phyloP scores from a whole-genome alignment of 495 filamentous ascomycete species.

The Xylaria curta region DNA sequence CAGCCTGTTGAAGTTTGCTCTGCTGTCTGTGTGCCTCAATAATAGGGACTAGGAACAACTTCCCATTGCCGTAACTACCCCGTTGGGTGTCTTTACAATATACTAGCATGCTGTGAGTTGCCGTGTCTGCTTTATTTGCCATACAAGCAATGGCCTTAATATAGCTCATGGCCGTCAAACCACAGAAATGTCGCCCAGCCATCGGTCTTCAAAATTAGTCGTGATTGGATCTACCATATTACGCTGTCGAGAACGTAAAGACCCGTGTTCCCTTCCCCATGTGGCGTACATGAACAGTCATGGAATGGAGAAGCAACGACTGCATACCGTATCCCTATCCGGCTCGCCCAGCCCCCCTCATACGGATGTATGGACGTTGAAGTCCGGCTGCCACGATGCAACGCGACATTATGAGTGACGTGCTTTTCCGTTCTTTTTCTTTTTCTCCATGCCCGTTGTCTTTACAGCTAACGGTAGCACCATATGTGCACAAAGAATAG shows the following conservation, averaged over 20 bases:
- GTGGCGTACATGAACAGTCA: neutral
- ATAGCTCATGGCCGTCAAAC: neutral
- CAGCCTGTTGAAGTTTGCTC: neutral
- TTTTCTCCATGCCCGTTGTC: neutral
- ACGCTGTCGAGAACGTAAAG: neutral
- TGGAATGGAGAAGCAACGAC: neutral
- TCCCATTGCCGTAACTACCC: neutral
- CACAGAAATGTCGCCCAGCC: neutral
- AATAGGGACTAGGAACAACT: neutral
- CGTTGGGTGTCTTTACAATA: neutral
- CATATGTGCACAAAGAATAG: neutral
- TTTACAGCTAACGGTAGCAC: neutral
- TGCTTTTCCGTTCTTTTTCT: neutral
- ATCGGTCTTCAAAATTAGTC: neutral
- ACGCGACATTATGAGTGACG: slow-evolving; percentile 7
- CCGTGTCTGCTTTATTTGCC: neutral
- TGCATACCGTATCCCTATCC: slow-evolving; percentile 19
- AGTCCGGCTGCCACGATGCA: slow-evolving; percentile 19
- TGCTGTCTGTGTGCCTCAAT: neutral
- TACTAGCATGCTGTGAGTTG: neutral
- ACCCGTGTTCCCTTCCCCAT: neutral
- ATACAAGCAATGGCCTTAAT: neutral
- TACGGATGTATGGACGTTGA: slow-evolving; percentile 23
- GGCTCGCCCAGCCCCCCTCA: neutral
- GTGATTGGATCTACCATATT: neutral